These are phyloP conservation scores for Russula emetica DNA, from an alignment of 768 basidiomycete species.

Conservation along the genomic window DNA sequence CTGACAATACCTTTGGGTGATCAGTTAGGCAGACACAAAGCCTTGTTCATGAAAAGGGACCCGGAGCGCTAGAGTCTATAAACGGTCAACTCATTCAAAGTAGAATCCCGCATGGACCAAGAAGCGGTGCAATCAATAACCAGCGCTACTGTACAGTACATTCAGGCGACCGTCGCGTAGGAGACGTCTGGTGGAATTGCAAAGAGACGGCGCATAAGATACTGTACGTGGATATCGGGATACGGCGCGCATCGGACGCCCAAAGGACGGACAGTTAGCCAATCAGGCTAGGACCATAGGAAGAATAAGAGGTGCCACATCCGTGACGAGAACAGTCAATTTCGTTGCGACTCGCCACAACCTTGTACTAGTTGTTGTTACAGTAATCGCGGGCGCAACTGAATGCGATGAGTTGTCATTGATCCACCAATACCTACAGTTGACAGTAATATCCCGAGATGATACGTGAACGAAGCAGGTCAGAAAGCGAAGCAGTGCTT, in stretches of 20 bases:
- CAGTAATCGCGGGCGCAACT: neutral
- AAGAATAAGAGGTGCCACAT: neutral
- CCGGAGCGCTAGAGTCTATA: neutral
- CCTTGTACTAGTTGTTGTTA: neutral
- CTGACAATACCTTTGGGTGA: neutral
- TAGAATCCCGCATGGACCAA: neutral
- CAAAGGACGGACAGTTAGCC: neutral
- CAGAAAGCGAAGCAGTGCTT: too few relatives aligned
- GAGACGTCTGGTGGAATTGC: neutral
- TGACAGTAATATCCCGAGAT: too few relatives aligned
- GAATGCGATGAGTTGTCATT: too few relatives aligned
- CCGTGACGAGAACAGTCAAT: neutral
- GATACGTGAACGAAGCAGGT: too few relatives aligned
- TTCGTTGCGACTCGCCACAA: neutral
- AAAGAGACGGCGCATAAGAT: neutral
- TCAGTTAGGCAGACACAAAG: neutral
- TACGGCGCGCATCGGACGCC: constrained; percentile 1
- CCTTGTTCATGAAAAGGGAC: neutral
- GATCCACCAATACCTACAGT: too few relatives aligned
- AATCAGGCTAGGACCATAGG: neutral
- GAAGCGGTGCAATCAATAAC: neutral
- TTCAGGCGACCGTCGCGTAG: neutral
- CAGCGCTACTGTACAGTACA: neutral
- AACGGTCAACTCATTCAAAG: neutral
- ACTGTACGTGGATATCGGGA: neutral